Percentiles rank a stretch among this genome's conserved stretches.
Conservation (phyloP, 148 eudicot species). For the Dysphania ambrosioides region DNA sequence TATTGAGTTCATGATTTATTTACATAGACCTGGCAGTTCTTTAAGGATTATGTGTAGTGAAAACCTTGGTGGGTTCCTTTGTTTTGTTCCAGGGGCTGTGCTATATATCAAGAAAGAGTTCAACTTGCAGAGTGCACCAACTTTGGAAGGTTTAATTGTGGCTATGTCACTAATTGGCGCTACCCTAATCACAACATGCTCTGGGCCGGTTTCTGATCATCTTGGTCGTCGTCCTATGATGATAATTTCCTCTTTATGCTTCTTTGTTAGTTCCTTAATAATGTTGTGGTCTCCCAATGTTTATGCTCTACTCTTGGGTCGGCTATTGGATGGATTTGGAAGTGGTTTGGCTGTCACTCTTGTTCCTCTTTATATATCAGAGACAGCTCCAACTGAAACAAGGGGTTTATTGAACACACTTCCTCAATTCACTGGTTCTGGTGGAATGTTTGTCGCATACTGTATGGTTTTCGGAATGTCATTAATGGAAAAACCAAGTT, state of each 20-base stretch:
- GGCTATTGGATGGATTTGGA: slow-evolving; percentile 68
- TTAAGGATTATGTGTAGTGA: not conserved
- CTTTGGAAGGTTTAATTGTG: slow-evolving; percentile 62
- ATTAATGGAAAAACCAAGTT: slow-evolving; percentile 48
- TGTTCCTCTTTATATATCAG: slow-evolving; percentile 68
- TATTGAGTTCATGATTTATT: too few relatives aligned
- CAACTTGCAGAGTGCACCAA: slow-evolving; percentile 46
- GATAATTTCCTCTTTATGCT: slow-evolving; percentile 50
- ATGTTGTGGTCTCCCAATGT: slow-evolving; percentile 79
- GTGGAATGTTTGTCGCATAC: slow-evolving; percentile 63
- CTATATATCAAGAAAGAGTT: slow-evolving; percentile 60
- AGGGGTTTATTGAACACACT: slow-evolving; percentile 61
- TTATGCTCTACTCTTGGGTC: slow-evolving; percentile 50
- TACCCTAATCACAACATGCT: slow-evolving; percentile 49
- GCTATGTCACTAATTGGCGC: slow-evolving; percentile 73
- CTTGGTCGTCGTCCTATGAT: slow-evolving; percentile 71
- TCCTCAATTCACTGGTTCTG: slow-evolving; percentile 61
- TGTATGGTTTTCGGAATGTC: slow-evolving; percentile 68
- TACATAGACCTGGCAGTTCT: not conserved
- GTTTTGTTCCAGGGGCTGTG: slow-evolving; percentile 47
- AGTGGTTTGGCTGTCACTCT: slow-evolving; percentile 62
- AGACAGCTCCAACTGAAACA: slow-evolving; percentile 68
- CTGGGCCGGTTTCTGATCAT: slow-evolving; percentile 53
- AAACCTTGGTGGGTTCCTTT: slow-evolving; percentile 1
- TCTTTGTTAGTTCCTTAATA: slow-evolving; percentile 47